Evolutionary conservation across 805 yeast genomes (phyloP), one percentile per base, ranked within the genome.

Genomic region (Kodamaea restingae): DNA sequence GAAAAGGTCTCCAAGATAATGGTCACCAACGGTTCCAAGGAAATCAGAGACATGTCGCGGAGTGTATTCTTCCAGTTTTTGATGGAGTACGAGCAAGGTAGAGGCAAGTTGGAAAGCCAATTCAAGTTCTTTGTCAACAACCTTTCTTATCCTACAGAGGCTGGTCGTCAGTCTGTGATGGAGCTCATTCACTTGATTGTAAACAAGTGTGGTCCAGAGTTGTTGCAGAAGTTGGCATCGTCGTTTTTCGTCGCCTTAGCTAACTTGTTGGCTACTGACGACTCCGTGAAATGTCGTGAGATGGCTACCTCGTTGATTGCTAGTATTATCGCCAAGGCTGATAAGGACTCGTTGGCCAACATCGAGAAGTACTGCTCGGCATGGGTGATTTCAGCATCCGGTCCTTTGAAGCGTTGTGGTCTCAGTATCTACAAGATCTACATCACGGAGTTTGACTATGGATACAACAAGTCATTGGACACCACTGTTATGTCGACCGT

Each of bases 11-110:
- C 93, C 7, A 76, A 80, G 42, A 83, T 88, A 18, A 84, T 93
- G 95, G 81, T 93, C 18, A 90, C 95, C 1, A 87, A 85, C 60
- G 96, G 88, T 42, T 72, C 91, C 2, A 76, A 76, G 36, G 88
- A 82, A 52, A 85, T 88, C 38, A 73, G 98, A 42, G 90, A 84
- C 50, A 80, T 84, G 60, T 79, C 97, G 7, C 75, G 98, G 60
- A 76, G 86, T 47, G 79, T 84, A 2, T 93, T 80, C 56, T 84
- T 79, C 58, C 88, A 81, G 51, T 93, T 93, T 51, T 63, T 93
- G 54, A 84, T 88, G 84, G 96, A 88, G 51, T 93, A 86, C 54
- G 98, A 95, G 51, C 97, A 91, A 64, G 88, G 98, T 22, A 74
- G 81, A 50, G 88, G 91, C 3, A 76, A 87, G 47, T 58, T 93